Evolutionary conservation across 1,284 basidiomycete species (phyloP).

Genomic region (Melampsora larici-populina): DNA sequence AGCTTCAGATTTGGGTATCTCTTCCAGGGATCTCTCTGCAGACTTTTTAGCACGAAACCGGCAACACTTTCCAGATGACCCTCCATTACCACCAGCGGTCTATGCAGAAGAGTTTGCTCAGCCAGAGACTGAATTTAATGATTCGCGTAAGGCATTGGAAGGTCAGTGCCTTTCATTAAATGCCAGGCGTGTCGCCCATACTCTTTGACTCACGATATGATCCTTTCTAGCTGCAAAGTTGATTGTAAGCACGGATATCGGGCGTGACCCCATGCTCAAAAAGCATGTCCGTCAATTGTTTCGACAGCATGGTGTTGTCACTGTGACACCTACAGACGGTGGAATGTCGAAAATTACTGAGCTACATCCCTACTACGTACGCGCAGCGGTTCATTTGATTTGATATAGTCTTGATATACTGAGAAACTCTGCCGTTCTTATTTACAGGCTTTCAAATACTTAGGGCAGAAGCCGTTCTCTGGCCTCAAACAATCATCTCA

Average conservation of each 20-base stretch:
- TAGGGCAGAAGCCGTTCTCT: slow-evolving; percentile 73
- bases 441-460: slow-evolving; percentile 86
- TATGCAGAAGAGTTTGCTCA: slow-evolving; percentile 76
- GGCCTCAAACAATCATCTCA: slow-evolving; percentile 70
- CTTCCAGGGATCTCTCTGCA: slow-evolving; percentile 71
- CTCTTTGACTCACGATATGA: neutral
- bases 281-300: slow-evolving; percentile 75
- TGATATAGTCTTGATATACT: neutral
- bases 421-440: neutral
- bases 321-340: slow-evolving; percentile 81
- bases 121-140: slow-evolving; percentile 58
- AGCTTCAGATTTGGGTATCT: slow-evolving; percentile 75
- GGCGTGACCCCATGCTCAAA: slow-evolving; percentile 84
- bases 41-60: slow-evolving; percentile 66
- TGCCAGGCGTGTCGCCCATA: neutral
- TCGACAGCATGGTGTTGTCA: slow-evolving; percentile 72
- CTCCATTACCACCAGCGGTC: slow-evolving; percentile 66
- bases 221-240: slow-evolving; percentile 64
- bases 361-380: slow-evolving; percentile 78
- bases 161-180: neutral
- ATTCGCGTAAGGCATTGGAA: slow-evolving; percentile 63
- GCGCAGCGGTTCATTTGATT: neutral
- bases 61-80: slow-evolving; percentile 69
- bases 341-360: slow-evolving; percentile 88
- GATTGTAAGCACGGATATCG: slow-evolving; percentile 84